Conservation (phyloP, 441 rosid genomes). For the Lepidium campestre region DNA sequence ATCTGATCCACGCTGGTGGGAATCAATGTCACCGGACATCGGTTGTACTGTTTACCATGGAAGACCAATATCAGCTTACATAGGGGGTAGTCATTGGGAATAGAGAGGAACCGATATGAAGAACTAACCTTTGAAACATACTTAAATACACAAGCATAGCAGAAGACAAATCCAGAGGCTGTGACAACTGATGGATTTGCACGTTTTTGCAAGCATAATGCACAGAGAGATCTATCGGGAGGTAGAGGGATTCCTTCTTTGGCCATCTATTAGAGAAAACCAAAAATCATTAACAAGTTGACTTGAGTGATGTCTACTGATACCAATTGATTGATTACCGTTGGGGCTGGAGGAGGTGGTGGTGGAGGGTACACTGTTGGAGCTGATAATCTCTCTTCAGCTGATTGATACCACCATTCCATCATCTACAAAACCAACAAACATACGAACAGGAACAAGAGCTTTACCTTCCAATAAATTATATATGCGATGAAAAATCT, state of each 20-base stretch:
- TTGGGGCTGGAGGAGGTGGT: constrained; percentile 94
- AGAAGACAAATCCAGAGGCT: constrained; percentile 92
- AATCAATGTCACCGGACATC: constrained; percentile 88
- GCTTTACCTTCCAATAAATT: neutral
- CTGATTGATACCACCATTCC: constrained; percentile 99
- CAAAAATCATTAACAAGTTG: neutral
- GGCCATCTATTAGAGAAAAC: constrained; percentile 50
- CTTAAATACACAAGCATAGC: constrained; percentile 92
- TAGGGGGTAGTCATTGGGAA: neutral
- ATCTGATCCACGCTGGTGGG: constrained; percentile 75
- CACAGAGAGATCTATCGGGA: constrained; percentile 69
- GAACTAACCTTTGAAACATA: constrained; percentile 77
- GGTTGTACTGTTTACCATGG: constrained; percentile 59
- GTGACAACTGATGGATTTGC: constrained; percentile 97
- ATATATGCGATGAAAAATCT: neutral
- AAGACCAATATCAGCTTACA: neutral
- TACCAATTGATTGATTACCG: constrained; percentile 41
- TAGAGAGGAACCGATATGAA: neutral
- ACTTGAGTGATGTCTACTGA: neutral
- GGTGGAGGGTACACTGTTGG: constrained; percentile 98
- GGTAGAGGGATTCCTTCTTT: constrained; percentile 86
- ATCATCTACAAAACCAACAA: constrained; percentile 56
- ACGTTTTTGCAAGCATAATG: constrained; percentile 90
- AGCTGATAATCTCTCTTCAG: constrained; percentile 98
- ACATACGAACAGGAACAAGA: neutral